phyloP scores from a whole-genome alignment of 1,284 basidiomycete genomes.

The Cronartium quercuum region DNA sequence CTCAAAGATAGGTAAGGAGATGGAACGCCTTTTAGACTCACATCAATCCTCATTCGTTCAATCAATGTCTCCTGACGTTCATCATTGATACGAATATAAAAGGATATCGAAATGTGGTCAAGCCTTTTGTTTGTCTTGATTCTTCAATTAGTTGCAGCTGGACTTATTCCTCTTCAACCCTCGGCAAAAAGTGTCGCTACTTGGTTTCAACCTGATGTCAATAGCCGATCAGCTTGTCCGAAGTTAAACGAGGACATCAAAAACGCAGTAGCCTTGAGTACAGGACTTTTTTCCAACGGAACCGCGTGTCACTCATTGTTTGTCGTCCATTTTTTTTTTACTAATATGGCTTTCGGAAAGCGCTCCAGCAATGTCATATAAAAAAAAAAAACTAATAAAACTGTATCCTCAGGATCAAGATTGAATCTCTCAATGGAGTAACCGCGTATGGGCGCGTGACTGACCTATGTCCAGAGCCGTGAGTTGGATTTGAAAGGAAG shows the following conservation, averaged over 20 bases:
- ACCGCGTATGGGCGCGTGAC: not conserved
- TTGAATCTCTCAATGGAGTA: not conserved
- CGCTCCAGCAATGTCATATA: not conserved
- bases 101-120: not conserved
- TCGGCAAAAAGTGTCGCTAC: not conserved
- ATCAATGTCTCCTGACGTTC: too few relatives aligned
- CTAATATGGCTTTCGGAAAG: not conserved
- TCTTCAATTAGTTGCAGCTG: not conserved
- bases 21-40: too few relatives aligned
- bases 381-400: not conserved
- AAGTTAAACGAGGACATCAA: not conserved
- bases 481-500: not conserved
- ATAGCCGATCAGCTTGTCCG: not conserved
- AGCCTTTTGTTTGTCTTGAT: not conserved
- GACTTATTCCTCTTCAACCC: not conserved
- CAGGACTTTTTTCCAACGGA: not conserved
- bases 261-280: not conserved
- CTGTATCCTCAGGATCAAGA: not conserved
- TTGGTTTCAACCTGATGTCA: conserved; percentile 1
- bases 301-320: not conserved
- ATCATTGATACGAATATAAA: too few relatives aligned
- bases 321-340: not conserved
- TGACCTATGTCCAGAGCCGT: conserved; percentile 1
- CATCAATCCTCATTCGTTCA: too few relatives aligned
- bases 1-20: too few relatives aligned